These are phyloP conservation scores for Rhodofomes roseus DNA, from an alignment of 1,284 basidiomycete genomes.

Conservation along the genomic window DNA sequence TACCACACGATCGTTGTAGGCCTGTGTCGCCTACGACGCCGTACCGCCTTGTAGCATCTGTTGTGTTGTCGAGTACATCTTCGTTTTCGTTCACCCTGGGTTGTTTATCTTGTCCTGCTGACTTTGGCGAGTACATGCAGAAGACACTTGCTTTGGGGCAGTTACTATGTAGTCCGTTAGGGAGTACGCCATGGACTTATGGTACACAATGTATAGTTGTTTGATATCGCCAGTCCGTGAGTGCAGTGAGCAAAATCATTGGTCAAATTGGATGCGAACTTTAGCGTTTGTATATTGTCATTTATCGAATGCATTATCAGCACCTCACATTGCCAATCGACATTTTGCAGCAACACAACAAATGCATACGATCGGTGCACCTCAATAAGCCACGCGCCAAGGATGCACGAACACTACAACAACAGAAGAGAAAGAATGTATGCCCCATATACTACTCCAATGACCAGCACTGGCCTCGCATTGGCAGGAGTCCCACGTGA, in stretches of 20 bases:
- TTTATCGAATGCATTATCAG: too few relatives aligned
- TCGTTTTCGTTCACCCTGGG: not conserved
- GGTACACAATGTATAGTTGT: not conserved
- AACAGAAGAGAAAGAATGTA: constrained; percentile 34
- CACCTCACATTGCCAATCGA: too few relatives aligned
- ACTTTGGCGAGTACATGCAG: not conserved
- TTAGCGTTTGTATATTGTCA: too few relatives aligned
- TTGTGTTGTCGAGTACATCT: not conserved
- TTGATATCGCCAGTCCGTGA: not conserved
- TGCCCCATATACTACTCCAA: constrained; percentile 72
- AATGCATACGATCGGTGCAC: too few relatives aligned
- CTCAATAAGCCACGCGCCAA: too few relatives aligned
- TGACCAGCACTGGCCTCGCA: constrained; percentile 62
- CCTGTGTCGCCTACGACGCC: not conserved
- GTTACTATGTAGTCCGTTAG: not conserved
- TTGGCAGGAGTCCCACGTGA: constrained; percentile 71
- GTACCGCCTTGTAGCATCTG: not conserved
- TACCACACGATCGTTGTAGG: not conserved
- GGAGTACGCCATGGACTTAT: not conserved
- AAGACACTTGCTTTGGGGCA: not conserved
- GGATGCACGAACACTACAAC: too few relatives aligned
- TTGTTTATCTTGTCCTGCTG: not conserved
- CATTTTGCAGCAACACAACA: too few relatives aligned
- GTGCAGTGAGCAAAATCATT: not conserved
- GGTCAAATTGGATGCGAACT: too few relatives aligned